These are phyloP conservation scores for Delphinella strobiligena DNA, from an alignment of 2,329 filamentous ascomycete species.

Conservation along the genomic window DNA sequence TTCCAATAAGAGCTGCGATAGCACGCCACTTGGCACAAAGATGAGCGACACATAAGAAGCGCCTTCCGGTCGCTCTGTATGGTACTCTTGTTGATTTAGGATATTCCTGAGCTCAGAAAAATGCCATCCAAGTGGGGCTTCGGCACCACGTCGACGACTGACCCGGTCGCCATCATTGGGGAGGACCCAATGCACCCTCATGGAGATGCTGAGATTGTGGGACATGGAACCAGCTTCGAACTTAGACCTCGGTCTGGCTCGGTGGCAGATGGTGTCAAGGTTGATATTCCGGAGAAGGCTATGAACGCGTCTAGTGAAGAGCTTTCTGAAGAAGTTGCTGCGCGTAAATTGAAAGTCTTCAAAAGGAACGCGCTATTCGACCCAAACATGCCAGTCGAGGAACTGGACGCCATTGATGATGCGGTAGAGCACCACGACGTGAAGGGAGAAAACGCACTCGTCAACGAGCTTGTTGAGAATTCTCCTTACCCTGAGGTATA, in stretches of 20 bases:
- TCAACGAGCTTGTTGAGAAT: constrained; percentile 49
- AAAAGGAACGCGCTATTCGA: constrained; percentile 27
- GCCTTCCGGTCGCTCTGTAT: not conserved
- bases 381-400: constrained; percentile 2
- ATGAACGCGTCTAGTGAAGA: not conserved
- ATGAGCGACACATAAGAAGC: not conserved
- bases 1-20: not conserved
- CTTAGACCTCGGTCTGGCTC: not conserved
- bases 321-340: constrained; percentile 16
- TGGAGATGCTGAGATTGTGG: not conserved
- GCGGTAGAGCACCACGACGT: constrained; percentile 43
- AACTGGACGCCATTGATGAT: constrained; percentile 42
- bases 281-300: not conserved
- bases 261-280: not conserved
- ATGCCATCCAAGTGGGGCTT: not conserved
- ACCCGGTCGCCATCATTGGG: not conserved
- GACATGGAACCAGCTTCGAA: not conserved
- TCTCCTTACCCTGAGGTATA: constrained; percentile 55
- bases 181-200: not conserved
- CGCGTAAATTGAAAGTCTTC: constrained; percentile 37
- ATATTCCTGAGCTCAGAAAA: not conserved
- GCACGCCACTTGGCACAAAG: not conserved
- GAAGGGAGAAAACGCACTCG: constrained; percentile 43
- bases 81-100: not conserved
- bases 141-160: not conserved